Base-by-base conservation (phyloP, 495 filamentous ascomycete species). In the Aspergillus saccharolyticus region DNA sequence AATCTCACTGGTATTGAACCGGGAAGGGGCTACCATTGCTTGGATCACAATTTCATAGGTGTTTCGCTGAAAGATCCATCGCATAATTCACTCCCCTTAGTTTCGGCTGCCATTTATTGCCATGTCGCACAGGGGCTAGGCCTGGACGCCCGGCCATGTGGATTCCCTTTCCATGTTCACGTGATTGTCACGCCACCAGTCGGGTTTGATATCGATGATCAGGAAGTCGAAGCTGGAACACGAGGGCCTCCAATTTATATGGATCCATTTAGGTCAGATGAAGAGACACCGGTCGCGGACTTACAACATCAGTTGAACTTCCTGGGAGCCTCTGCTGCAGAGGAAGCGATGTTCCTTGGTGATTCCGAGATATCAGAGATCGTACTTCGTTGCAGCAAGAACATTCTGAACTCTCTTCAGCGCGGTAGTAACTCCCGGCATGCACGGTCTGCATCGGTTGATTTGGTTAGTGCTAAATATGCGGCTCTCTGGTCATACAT, bases 21-120 rank as follows among this genome's bases (percentile, higher is more conserved):
- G 14, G 81, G 82, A n/a, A 65, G 74, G 14, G 80, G 85, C 22
- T 96, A 95, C 64, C 84, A 87, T 56, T 84, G 85, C 45, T 65
- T 98, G 21, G 84, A 89, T 57, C 95, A 97, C 63, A 93, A 86
- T 58, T 89, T 95, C 52, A 81, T 98, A 53, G 89, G 90, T 9
- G 74, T 91, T 28, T 84, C 83, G 8, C 63, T 89, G 45, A 75
- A 72, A 19, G 78, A 86, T 42, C 60, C 66, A 10, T 72, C 75
- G 0, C 90, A 95, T 59, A 82, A 86, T 14, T 89, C 89, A 18
- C 72, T 96, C 6, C 91, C 91, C 0, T 72, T 96, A 49, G 84
- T 93, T 55, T 91, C 89, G 0, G 85, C 85, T 33, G 80, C 76
- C n/a, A 86, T 88, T 55, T 89, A 83, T 71, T 89, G 86, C 69